A percentile compares a stretch with the other conserved stretches of the same genome.
Conservation (phyloP, 1,284 basidiomycete genomes). For the Ceratobasidium sp. region DNA sequence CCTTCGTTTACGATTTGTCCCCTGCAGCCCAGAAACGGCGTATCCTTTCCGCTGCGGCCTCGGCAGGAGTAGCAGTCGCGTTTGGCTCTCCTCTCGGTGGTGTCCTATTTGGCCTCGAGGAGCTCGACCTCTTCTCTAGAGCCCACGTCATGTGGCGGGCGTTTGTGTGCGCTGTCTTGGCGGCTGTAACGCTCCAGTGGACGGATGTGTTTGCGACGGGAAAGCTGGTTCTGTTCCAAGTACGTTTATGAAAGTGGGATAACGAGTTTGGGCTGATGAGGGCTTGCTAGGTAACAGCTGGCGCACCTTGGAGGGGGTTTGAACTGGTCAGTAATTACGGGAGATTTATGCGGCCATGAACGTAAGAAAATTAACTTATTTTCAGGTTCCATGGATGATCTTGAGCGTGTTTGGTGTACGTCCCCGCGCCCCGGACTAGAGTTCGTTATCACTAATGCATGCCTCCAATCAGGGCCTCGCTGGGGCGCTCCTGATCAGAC, state of each 20-base stretch:
- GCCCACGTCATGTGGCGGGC: conserved; percentile 83
- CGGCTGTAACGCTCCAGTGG: conserved; percentile 77
- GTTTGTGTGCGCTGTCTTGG: conserved; percentile 79
- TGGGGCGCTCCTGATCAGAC: conserved; percentile 72
- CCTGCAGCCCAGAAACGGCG: conserved; percentile 73
- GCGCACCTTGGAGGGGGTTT: conserved; percentile 76
- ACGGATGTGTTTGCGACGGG: conserved; percentile 80
- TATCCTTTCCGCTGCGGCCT: conserved; percentile 75
- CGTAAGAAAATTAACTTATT: conserved; percentile 13
- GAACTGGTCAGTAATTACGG: conserved; percentile 66
- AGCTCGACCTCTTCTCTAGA: conserved; percentile 76
- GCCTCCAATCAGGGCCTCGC: conserved; percentile 66
- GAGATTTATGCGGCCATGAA: neutral
- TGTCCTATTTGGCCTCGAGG: conserved; percentile 79
- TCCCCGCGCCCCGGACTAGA: conserved; percentile 3
- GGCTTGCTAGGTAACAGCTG: conserved; percentile 66
- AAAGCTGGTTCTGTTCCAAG: conserved; percentile 80
- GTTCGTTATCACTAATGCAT: neutral
- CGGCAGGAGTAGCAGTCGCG: conserved; percentile 80
- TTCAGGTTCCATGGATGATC: conserved; percentile 73
- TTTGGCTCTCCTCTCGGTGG: conserved; percentile 83
- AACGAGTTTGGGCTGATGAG: conserved; percentile 4
- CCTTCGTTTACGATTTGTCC: neutral
- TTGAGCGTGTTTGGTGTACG: conserved; percentile 72
- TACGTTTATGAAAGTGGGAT: conserved; percentile 50